Conservation (phyloP, 306 rosid species). For the Acacia confusa region DNA sequence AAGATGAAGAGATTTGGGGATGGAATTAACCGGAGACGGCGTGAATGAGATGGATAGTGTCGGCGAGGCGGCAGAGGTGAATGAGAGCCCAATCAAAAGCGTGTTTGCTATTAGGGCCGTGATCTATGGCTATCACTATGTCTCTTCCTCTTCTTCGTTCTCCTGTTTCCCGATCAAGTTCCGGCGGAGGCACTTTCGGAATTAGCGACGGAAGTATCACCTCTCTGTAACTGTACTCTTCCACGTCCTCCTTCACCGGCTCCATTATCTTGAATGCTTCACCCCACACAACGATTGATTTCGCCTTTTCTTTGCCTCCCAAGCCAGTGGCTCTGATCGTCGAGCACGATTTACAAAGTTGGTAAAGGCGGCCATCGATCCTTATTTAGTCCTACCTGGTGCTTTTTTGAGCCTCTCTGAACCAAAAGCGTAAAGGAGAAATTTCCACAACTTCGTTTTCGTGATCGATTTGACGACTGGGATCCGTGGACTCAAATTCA, state of each 20-base stretch:
- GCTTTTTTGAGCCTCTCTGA: background rate
- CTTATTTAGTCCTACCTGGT: background rate
- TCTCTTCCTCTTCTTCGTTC: conserved; percentile 80
- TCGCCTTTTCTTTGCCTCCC: background rate
- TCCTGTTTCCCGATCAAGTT: conserved; percentile 65
- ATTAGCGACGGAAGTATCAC: conserved; percentile 55
- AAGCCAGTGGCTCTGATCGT: background rate
- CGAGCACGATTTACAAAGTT: background rate
- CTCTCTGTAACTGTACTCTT: conserved; percentile 73
- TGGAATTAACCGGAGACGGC: conserved; percentile 64
- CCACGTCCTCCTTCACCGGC: conserved; percentile 63
- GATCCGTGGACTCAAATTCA: background rate
- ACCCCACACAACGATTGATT: background rate
- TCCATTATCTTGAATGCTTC: conserved; percentile 41
- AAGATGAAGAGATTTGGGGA: background rate
- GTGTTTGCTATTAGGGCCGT: conserved; percentile 73
- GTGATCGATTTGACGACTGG: background rate
- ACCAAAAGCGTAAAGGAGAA: background rate
- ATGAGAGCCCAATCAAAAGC: conserved; percentile 93
- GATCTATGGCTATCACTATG: conserved; percentile 72
- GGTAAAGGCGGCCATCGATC: background rate
- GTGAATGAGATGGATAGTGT: conserved; percentile 80
- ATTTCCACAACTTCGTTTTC: background rate
- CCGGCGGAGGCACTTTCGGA: conserved; percentile 54
- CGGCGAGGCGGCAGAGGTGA: conserved; percentile 77